Evolutionary conservation across 2,329 filamentous ascomycete species (phyloP), one percentile per base, ranked within the genome.

Genomic region (Penicillium aurantiogriseum): DNA sequence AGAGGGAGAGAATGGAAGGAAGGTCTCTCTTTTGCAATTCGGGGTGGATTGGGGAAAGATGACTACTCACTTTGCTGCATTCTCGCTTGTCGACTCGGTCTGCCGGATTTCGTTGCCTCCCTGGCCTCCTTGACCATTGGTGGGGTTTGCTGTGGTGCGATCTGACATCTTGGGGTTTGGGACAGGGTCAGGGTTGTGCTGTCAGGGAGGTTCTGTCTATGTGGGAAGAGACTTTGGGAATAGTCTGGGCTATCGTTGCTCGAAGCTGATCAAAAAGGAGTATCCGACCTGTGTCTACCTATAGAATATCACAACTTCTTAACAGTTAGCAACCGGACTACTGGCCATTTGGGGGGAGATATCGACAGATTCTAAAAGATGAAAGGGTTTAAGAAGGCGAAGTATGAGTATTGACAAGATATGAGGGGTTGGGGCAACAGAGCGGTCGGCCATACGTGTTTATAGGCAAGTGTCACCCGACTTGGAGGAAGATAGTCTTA

Each of bases 371-470:
- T 45, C 21, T 35, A 31, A 11, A n/a, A 10, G 8, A 29, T n/a
- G 17, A 33, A 46, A 21, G 4, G 2, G 36, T 9, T 21, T 6
- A 23, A 45, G 13, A 45, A 7, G 29, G 39, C 11, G 39, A 45
- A 36, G 39, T 52, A 52, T 52, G 39, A 27, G 36, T 10, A 44
- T 45, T 15, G n/a, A 31, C 10, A 21, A n/a, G 50, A 17, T 27
- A 36, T 27, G 49, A 51, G 50, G 50, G 40, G 38, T 23, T 27
- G 38, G 31, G 21, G 33, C 33, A 10, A 39, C 29, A 44, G 25
- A 59, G 43, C 49, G 57, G 54, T 59, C 54, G 33, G 54, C 31
- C 57, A 53, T 59, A 57, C 49, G 29, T 38, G 29, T 40, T 50
- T 43, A 57, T 38, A 45, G 39, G 11, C 29, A 21, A 27, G 15